Base-by-base conservation (phyloP, 805 yeast species). In the Starmerella kuoi region DNA sequence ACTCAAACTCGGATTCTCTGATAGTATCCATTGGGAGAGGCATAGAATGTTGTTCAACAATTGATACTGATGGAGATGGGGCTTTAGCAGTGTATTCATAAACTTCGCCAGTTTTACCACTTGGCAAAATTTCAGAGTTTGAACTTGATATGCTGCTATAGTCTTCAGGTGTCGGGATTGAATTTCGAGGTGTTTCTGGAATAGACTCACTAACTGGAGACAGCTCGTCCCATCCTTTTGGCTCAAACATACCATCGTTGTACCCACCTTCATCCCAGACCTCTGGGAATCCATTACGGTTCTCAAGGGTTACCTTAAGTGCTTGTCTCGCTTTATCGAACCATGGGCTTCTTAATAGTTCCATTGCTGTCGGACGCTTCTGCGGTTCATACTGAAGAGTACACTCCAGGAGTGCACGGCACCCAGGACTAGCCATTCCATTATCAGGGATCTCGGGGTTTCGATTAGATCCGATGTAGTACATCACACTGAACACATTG, bases 401-500 rank as follows among this genome's bases (percentile, higher is more conserved):
- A 49, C 77, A 70, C 12, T 74, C 66, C 50, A 91, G 62, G 59
- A 91, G 87, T 19, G 67, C 66, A 38, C 67, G 70, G 15, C 98
- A 97, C 12, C 68, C 73, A 14, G 68, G 71, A 51, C 91, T 77
- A 41, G 91, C 65, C 61, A 85, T 95, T 46, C 80, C 91, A 1
- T 69, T 62, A 0, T 76, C 60, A 4, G 98, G 98, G 40, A 88
- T 66, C 53, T 74, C 85, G 0, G 98, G 98, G 45, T 75, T 69
- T 57, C 84, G 91, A 1, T 95, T 95, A 2, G 94, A 93, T 0
- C 96, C 97, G 56, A 91, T 91, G 59, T 85, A 95, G 57, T 87
- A 91, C 97, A 91, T 88, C 39, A 91, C 83, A 2, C 97, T 95
- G 93, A 93, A 91, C 58, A 88, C 97, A 57, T 91, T 91, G 56